Percentiles rank a stretch among this genome's conserved stretches.
These are phyloP conservation scores for Coffea canephora DNA, from an alignment of 257 asterid genomes.

Conservation along the genomic window DNA sequence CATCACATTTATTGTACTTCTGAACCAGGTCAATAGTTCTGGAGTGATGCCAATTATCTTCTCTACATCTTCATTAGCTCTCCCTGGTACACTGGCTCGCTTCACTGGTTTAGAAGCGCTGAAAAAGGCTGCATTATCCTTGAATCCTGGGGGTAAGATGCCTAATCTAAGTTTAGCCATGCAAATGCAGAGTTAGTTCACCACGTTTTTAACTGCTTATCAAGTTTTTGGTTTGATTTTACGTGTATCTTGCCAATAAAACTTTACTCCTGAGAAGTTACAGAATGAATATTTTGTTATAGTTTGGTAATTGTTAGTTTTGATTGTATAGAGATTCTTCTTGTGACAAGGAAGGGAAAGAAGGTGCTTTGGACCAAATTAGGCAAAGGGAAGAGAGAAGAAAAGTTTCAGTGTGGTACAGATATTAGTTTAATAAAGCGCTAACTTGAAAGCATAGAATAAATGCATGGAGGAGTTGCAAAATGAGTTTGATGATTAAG, in stretches of 20 bases:
- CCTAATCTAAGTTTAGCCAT: neutral
- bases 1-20: neutral
- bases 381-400: neutral
- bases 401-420: neutral
- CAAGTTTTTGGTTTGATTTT: neutral
- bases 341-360: neutral
- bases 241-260: neutral
- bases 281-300: no score
- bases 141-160: slow-evolving; percentile 88
- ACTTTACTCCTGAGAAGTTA: neutral
- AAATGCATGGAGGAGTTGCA: neutral
- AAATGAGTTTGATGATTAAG: neutral
- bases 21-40: slow-evolving; percentile 83
- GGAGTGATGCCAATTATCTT: slow-evolving; percentile 99
- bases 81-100: slow-evolving; percentile 95
- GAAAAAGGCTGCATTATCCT: slow-evolving; percentile 71
- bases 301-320: neutral
- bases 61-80: slow-evolving; percentile 94
- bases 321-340: neutral
- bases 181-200: neutral
- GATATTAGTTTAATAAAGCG: neutral
- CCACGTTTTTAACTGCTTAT: neutral
- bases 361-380: neutral
- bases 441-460: neutral
- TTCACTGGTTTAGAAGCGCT: slow-evolving; percentile 80